Conservation (phyloP, 805 yeast species). For the Candida chauliodis region DNA sequence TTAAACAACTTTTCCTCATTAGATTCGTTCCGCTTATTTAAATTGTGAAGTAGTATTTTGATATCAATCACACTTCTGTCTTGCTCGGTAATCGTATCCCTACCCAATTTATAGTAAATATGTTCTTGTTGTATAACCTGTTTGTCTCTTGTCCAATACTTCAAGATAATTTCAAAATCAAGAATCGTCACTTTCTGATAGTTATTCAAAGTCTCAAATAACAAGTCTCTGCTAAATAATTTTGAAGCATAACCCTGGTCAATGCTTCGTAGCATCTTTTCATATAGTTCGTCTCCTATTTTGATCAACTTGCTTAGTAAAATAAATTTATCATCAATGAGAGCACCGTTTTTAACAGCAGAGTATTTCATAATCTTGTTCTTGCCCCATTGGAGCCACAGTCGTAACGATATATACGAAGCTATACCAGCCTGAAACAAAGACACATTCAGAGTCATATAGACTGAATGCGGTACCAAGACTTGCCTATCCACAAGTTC, state of each 20-base stretch:
- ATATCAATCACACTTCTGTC: slow-evolving; percentile 31
- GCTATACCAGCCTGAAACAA: slow-evolving; percentile 5
- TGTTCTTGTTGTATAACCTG: slow-evolving; percentile 13
- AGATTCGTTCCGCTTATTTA: slow-evolving; percentile 16
- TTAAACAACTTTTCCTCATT: slow-evolving; percentile 18
- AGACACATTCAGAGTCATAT: slow-evolving; percentile 6
- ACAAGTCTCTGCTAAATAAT: slow-evolving; percentile 13
- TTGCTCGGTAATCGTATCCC: slow-evolving; percentile 18
- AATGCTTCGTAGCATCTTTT: slow-evolving; percentile 8
- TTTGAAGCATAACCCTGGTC: slow-evolving; percentile 15
- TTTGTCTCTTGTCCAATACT: slow-evolving; percentile 26
- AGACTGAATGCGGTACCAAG: slow-evolving; percentile 19
- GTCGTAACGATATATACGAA: slow-evolving; percentile 11
- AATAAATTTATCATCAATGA: slow-evolving; percentile 22
- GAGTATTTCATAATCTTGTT: slow-evolving; percentile 6
- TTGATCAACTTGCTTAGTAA: slow-evolving; percentile 17
- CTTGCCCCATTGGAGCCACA: slow-evolving; percentile 15
- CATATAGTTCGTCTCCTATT: slow-evolving; percentile 7
- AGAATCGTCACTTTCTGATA: slow-evolving; percentile 13
- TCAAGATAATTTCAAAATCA: slow-evolving; percentile 26
- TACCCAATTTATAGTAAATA: slow-evolving; percentile 20
- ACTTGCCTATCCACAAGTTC: slow-evolving; percentile 19
- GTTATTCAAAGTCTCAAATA: slow-evolving; percentile 11
- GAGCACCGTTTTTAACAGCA: slow-evolving; percentile 11
- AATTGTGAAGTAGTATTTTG: slow-evolving; percentile 17